Evolutionary conservation across 108 stramenopile species (phyloP), one percentile per base, ranked within the genome.

Genomic region (Bacterosira constricta): DNA sequence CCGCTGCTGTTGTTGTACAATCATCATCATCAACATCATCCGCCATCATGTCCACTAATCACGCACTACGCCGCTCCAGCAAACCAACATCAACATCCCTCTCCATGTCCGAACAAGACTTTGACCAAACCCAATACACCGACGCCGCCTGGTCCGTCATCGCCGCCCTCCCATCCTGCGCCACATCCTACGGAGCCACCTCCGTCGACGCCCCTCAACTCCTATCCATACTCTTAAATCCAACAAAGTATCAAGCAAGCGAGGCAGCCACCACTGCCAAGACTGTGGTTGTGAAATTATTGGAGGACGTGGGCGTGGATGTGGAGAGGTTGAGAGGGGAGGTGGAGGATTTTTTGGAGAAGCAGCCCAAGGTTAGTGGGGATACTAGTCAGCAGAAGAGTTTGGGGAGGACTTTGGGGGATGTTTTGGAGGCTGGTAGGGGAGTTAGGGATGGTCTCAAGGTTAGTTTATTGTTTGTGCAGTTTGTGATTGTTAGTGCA

Each of bases 71-170:
- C 53, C 1, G 5, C 53, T 13, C 15, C 53, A 31, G 0, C 34
- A 15, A 6, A 1, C 34, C 31, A 34, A 3, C 32, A 32, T 56
- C 32, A 18, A 34, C 51, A 13, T 29, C 51, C 9, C 5, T 32
- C 17, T 55, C 54, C 26, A 84, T 82, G 85, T 66, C 91, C 6
- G 38, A 83, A 9, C 83, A 88, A 17, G 85, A 93, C 61, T 94
- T 94, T 59, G 79, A 88, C 46, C 73, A 88, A 65, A 49, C 75
- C 7, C 84, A 87, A 32, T 94, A 94, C 70, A 94, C 93, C 18
- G 88, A 91, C 41, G 88, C 93, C 1, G 93, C 90, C 1, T 94
- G 89, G 86, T 70, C 88, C 17, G 72, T 79, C 15, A 77, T 91
- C 31, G 85, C 87, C 9, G 69, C 85, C 23, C 72, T 94, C 29